Percentiles rank a stretch among this genome's conserved stretches.
Evolutionary conservation across 768 basidiomycete genomes (phyloP).

Genomic region (Tubosaeta brunneosetosa): DNA sequence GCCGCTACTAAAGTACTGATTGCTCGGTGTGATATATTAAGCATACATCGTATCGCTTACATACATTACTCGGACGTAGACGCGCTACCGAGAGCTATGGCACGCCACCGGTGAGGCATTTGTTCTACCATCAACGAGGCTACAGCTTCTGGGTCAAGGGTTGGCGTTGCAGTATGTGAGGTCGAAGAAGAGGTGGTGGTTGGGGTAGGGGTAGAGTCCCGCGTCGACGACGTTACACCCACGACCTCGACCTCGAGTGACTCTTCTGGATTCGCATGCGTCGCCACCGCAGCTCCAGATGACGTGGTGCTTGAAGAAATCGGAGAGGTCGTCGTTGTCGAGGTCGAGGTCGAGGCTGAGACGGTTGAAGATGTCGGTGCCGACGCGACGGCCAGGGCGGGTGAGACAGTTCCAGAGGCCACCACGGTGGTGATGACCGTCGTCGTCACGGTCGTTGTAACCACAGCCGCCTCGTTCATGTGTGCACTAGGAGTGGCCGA

Average conservation of each 20-base stretch:
- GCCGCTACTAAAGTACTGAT: too few species aligned
- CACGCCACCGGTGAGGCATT: background rate
- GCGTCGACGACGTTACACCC: constrained; percentile 2
- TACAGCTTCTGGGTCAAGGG: constrained; percentile 13
- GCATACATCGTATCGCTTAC: background rate
- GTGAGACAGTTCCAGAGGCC: constrained; percentile 1
- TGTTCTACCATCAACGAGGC: constrained; percentile 19
- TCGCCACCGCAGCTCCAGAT: background rate
- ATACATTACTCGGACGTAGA: background rate
- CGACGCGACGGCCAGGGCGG: constrained; percentile 16
- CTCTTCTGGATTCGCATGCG: constrained; percentile 1
- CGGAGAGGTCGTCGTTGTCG: constrained; percentile 1
- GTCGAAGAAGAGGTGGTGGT: constrained; percentile 1
- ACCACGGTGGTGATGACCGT: constrained; percentile 16
- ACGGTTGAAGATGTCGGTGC: constrained; percentile 4
- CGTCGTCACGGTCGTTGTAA: constrained; percentile 28
- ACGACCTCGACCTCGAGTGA: constrained; percentile 23
- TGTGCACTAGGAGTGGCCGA: background rate
- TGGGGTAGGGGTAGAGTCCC: too few species aligned
- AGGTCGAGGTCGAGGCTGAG: background rate
- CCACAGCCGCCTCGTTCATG: background rate
- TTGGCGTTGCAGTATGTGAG: constrained; percentile 1
- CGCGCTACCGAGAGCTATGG: background rate
- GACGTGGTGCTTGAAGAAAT: background rate
- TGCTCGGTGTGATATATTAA: too few species aligned